These are phyloP conservation scores for Saturnispora besseyi DNA, from an alignment of 805 yeast genomes.

Conservation along the genomic window DNA sequence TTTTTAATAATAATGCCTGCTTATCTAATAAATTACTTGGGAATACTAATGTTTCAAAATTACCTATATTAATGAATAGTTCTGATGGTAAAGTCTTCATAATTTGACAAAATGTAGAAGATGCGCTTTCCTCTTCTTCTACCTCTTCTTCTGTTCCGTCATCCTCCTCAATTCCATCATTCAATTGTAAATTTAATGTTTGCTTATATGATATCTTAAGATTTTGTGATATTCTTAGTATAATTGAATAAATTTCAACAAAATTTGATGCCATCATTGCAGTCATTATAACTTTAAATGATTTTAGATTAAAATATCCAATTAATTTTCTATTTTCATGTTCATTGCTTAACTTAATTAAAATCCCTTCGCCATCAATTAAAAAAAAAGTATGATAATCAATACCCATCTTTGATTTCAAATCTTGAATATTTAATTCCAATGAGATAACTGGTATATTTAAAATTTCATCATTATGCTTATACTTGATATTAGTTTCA, in stretches of 20 bases:
- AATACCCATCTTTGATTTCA: slow-evolving; percentile 58
- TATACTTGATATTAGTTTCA: slow-evolving; percentile 69
- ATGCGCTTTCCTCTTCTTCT: slow-evolving; percentile 1
- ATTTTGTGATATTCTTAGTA: slow-evolving; percentile 65
- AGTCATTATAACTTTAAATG: slow-evolving; percentile 58
- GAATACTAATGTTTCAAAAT: slow-evolving; percentile 54
- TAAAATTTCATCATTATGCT: slow-evolving; percentile 31
- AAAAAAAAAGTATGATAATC: slow-evolving; percentile 83
- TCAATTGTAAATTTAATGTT: slow-evolving; percentile 42
- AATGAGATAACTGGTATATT: slow-evolving; percentile 62
- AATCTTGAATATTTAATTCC: slow-evolving; percentile 43
- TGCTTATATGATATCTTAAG: slow-evolving; percentile 65
- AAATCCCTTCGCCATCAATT: slow-evolving; percentile 38
- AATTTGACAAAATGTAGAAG: slow-evolving; percentile 19
- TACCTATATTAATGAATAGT: slow-evolving; percentile 52
- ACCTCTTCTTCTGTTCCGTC: neutral
- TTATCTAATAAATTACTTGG: slow-evolving; percentile 77
- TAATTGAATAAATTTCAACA: slow-evolving; percentile 65
- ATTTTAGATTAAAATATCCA: slow-evolving; percentile 40
- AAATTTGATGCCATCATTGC: slow-evolving; percentile 80
- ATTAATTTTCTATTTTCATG: slow-evolving; percentile 39
- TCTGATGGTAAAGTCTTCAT: slow-evolving; percentile 51
- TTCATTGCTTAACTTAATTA: slow-evolving; percentile 60
- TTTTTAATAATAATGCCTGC: slow-evolving; percentile 57
- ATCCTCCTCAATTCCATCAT: neutral